Evolutionary conservation across 2,329 filamentous ascomycete genomes (phyloP).

Genomic region (Tolypocladium pustulatum): DNA sequence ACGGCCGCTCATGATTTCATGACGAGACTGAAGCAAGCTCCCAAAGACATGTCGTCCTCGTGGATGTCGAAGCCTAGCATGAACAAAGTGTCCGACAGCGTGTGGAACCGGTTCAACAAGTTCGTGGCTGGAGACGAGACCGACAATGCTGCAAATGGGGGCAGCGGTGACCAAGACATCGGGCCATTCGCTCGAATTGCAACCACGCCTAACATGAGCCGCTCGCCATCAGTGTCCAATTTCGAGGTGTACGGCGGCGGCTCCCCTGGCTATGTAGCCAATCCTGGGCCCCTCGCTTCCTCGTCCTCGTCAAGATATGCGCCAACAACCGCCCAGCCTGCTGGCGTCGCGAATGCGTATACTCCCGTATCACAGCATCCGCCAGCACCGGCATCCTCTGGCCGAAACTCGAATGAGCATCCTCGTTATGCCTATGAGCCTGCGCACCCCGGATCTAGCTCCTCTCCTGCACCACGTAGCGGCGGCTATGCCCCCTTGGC

Average conservation of each 20-base stretch:
- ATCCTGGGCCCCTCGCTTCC: slow-evolving; percentile 19
- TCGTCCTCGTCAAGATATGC: slow-evolving; percentile 29
- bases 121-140: slow-evolving; percentile 89
- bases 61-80: slow-evolving; percentile 95
- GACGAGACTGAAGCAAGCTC: slow-evolving; percentile 73
- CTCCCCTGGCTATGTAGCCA: slow-evolving; percentile 19
- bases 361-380: slow-evolving; percentile 39
- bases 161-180: slow-evolving; percentile 48
- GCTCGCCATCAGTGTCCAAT: slow-evolving; percentile 58
- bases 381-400: slow-evolving; percentile 21
- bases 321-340: slow-evolving; percentile 11
- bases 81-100: slow-evolving; percentile 84
- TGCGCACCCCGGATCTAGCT: slow-evolving; percentile 9
- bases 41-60: slow-evolving; percentile 68
- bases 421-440: slow-evolving; percentile 26
- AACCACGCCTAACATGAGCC: slow-evolving; percentile 63
- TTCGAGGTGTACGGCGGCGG: slow-evolving; percentile 65
- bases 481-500: slow-evolving; percentile 10
- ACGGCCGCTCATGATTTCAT: slow-evolving; percentile 72
- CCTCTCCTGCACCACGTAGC: slow-evolving; percentile 3
- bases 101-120: slow-evolving; percentile 90
- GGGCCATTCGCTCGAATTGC: slow-evolving; percentile 78
- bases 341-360: slow-evolving; percentile 15
- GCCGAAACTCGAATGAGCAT: slow-evolving; percentile 19
- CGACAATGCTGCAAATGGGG: slow-evolving; percentile 62